phyloP scores from a whole-genome alignment of 306 rosid species.

The Acacia crassicarpa region DNA sequence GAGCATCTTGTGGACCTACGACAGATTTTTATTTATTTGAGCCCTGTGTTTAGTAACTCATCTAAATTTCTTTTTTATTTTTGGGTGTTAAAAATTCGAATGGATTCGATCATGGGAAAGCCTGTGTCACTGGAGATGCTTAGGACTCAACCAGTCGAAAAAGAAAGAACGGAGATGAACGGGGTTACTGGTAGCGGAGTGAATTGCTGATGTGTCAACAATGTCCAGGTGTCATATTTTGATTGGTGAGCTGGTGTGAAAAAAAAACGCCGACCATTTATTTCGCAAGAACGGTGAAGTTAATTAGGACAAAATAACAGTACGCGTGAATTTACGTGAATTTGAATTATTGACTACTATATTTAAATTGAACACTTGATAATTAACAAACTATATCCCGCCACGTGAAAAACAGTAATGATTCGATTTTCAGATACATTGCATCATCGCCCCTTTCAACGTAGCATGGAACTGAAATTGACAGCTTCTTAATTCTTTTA shows the following conservation, averaged over 20 bases:
- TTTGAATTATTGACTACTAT: neutral
- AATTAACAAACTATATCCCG: neutral
- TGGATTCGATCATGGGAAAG: neutral
- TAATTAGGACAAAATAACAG: neutral
- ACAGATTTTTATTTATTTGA: neutral
- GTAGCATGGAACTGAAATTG: neutral
- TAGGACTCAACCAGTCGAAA: no score
- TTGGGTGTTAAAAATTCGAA: neutral
- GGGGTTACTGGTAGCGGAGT: no score
- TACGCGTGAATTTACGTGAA: neutral
- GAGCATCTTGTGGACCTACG: neutral
- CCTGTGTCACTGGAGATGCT: neutral
- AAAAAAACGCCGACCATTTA: no score
- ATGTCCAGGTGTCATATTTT: no score
- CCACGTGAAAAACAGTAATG: conserved; percentile 16
- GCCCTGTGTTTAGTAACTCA: neutral
- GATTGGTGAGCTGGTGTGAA: no score
- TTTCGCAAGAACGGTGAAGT: neutral
- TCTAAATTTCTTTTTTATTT: neutral
- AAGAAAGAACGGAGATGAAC: no score
- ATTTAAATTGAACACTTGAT: neutral
- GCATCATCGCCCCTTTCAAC: conserved; percentile 4
- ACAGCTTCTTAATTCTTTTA: neutral
- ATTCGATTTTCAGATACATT: conserved; percentile 16
- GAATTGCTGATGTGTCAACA: no score